Evolutionary conservation across 805 yeast species (phyloP), one percentile per base, ranked within the genome.

Genomic region (Torulaspora microellipsoides): DNA sequence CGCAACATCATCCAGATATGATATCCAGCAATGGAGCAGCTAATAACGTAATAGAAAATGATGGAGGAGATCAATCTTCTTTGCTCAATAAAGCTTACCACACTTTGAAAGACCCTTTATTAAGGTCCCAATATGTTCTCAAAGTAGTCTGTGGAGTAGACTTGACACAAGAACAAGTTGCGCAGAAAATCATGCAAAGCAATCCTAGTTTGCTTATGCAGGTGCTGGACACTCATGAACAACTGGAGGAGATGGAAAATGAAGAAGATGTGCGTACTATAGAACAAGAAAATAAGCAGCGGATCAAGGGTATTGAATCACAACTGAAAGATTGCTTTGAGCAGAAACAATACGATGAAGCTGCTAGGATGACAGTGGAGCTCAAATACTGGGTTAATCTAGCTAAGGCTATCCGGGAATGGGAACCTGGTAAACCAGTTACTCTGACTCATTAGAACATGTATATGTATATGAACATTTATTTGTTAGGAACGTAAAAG

Each of bases 361-460:
- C 91, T 11, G 80, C 83, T 39, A 65, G 74, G 42, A 80, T 80
- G 47, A 82, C 95, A 1, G 77, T 88, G 17, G 77, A 76, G 50
- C 67, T 91, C 49, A 85, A 85, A 61, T 91, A 89, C 60, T 89
- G 96, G 95, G 71, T 73, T 38, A 90, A 85, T 58, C 78, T 91
- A 28, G 78, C 78, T 38, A 75, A 75, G 32, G 88, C 87, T 5
- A 73, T 89, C 34, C 80, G 77, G 62, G 88, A 83, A 38, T 83
- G 93, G 91, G 83, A 81, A 51, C 78, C 81, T 1, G 87, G 87
- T 15, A 75, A 77, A 56, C 80, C 81, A 3, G 77, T 82, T 4
- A 76, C 71, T 41, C 64, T 83, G 55, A 77, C 83, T n/a, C 88
- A 83, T 58, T 81, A 59, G 31, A 30, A 35, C 38, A 27, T 40